phyloP scores from a whole-genome alignment of 192 early-diverging fungal species.

The Chytriomyces sp. region DNA sequence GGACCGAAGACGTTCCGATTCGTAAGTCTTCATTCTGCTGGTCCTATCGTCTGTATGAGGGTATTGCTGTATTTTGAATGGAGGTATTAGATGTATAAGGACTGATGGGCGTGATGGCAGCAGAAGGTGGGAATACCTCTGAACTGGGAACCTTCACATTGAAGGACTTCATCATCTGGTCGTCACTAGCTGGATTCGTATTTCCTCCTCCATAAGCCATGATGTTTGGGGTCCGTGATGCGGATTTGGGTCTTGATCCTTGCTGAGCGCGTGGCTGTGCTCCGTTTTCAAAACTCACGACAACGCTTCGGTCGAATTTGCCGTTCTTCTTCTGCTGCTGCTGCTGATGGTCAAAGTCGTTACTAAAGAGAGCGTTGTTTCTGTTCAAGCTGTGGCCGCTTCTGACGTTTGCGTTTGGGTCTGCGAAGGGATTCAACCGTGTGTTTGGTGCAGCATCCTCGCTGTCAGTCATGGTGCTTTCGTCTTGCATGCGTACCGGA shows the following conservation, averaged over 20 bases:
- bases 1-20: neutral
- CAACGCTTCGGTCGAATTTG: slow-evolving; percentile 16
- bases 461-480: too few species aligned
- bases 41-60: slow-evolving; percentile 18
- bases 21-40: slow-evolving; percentile 16
- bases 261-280: neutral
- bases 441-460: too few species aligned
- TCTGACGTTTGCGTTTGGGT: neutral
- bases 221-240: slow-evolving; percentile 7
- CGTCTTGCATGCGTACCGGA: too few species aligned
- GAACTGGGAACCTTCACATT: slow-evolving; percentile 9
- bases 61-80: neutral
- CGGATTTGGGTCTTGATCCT: neutral
- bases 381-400: neutral
- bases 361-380: slow-evolving; percentile 15
- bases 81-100: neutral
- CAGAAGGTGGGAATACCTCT: neutral
- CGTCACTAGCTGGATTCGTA: slow-evolving; percentile 21
- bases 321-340: neutral
- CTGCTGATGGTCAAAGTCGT: neutral
- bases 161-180: slow-evolving; percentile 30
- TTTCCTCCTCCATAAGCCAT: slow-evolving; percentile 22
- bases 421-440: too few species aligned
- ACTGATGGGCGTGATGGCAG: neutral
- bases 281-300: neutral